Evolutionary conservation across 192 early-diverging fungal genomes (phyloP), one percentile per base, ranked within the genome.

Genomic region (Entomortierella chlamydospora): DNA sequence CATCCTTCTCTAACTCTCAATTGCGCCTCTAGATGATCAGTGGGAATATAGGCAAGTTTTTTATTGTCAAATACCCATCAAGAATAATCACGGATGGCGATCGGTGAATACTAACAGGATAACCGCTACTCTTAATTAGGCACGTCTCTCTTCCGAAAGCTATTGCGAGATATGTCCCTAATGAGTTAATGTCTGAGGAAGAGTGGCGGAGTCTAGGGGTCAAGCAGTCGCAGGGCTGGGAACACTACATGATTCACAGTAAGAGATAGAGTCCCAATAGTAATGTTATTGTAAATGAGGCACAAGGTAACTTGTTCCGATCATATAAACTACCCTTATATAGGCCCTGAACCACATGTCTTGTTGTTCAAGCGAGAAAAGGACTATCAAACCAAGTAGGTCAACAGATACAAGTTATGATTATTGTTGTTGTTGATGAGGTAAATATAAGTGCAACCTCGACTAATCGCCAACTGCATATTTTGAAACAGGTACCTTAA

Each of bases 231-330:
- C 61, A 66, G 34, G 85, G 86, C 13, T 87, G 86, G 85, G 81
- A 76, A 23, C 84, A 86, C 64, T 87, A 86, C 67, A 84, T 86
- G 84, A 73, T 87, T 25, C 85, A 86, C 22, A 66, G 83, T 85
- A 70, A 62, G 62, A 43, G 31, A 22, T n/a, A 28, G 33, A 37
- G 5, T 15, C 7, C 41, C 31, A 37, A 47, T 12, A 31, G 41
- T 17, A 4, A 61, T 22, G 26, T 41, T 28, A 13, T 25, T n/a
- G 18, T 50, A n/a, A 22, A 28, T 23, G 26, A 13, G n/a, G 41
- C 3, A 7, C 54, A 37, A 37, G 34, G 34, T 37, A 37, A 37
- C 10, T 37, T 37, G 34, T 37, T 37, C 34, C 34, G 34, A 47
- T n/a, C n/a, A n/a, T n/a, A n/a, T n/a, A 47, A 47, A 47, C 45